Percentiles rank a stretch among this genome's conserved stretches.
Conservation (phyloP, 208 protist genomes). For the Leishmania aethiopica region DNA sequence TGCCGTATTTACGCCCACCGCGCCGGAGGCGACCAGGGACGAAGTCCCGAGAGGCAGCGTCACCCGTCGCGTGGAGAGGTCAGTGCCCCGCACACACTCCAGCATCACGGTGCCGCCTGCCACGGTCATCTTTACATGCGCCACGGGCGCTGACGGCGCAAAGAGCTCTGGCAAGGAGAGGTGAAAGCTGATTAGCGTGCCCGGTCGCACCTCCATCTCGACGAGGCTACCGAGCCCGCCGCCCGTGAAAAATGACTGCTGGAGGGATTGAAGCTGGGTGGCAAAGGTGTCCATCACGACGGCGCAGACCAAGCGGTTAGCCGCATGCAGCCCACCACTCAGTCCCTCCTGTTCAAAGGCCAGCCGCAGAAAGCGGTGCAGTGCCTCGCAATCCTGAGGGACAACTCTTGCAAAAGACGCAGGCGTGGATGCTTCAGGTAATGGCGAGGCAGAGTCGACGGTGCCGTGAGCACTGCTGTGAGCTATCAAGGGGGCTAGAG, state of each 20-base stretch:
- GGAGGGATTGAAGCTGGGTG: constrained; percentile 40
- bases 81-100: constrained; percentile 44
- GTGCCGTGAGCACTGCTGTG: neutral
- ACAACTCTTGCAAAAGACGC: constrained; percentile 13
- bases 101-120: constrained; percentile 50
- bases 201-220: constrained; percentile 58
- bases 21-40: neutral
- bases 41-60: constrained; percentile 23
- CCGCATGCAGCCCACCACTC: constrained; percentile 51
- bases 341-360: constrained; percentile 56
- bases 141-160: neutral
- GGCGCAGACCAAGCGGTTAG: constrained; percentile 57
- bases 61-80: constrained; percentile 17
- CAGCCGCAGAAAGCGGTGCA: constrained; percentile 45
- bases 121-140: constrained; percentile 40
- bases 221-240: constrained; percentile 37
- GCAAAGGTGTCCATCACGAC: constrained; percentile 72
- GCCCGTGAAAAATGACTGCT: constrained; percentile 50
- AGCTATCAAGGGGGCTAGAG: neutral
- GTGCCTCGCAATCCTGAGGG: constrained; percentile 47
- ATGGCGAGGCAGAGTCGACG: neutral
- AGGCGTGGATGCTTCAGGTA: neutral
- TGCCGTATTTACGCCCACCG: neutral
- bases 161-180: constrained; percentile 31
- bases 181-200: constrained; percentile 56